These are phyloP conservation scores for Pseudogymnoascus sp. DNA, from an alignment of 2,329 filamentous ascomycete genomes.

Conservation along the genomic window DNA sequence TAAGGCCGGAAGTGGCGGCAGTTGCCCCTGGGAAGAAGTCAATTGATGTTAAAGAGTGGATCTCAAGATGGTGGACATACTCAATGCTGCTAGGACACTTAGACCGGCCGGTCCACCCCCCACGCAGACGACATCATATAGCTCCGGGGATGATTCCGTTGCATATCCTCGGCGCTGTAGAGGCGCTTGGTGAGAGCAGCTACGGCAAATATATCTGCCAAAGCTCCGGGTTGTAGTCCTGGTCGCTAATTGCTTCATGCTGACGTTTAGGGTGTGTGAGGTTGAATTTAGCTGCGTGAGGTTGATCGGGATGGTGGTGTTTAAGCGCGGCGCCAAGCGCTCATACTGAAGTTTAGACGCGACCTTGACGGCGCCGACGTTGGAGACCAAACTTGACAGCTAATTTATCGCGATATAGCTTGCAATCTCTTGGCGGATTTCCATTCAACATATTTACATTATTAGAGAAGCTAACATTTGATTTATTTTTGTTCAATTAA, in stretches of 20 bases:
- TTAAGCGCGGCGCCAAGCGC: slow-evolving; percentile 3
- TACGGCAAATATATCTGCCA: slow-evolving; percentile 19
- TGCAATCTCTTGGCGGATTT: not conserved
- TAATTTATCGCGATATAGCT: not conserved
- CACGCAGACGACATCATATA: slow-evolving; percentile 30
- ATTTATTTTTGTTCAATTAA: not conserved
- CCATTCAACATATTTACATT: not conserved
- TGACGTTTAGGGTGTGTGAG: not conserved
- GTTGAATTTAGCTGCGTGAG: not conserved
- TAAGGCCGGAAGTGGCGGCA: slow-evolving; percentile 64
- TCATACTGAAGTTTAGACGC: not conserved
- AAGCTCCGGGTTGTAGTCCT: slow-evolving; percentile 12
- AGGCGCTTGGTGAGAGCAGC: slow-evolving; percentile 20
- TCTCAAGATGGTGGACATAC: slow-evolving; percentile 38
- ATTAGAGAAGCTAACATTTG: not conserved
- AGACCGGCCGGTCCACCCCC: slow-evolving; percentile 51
- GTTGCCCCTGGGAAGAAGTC: slow-evolving; percentile 53
- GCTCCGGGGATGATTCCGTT: slow-evolving; percentile 17
- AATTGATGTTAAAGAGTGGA: not conserved
- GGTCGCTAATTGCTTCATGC: slow-evolving; percentile 1
- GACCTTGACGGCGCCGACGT: not conserved
- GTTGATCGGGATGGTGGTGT: not conserved
- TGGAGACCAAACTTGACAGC: not conserved
- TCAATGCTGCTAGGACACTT: slow-evolving; percentile 68
- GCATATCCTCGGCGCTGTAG: slow-evolving; percentile 20